Base-by-base conservation (phyloP, 2,329 filamentous ascomycete species). In the Sporothrix curviconia region DNA sequence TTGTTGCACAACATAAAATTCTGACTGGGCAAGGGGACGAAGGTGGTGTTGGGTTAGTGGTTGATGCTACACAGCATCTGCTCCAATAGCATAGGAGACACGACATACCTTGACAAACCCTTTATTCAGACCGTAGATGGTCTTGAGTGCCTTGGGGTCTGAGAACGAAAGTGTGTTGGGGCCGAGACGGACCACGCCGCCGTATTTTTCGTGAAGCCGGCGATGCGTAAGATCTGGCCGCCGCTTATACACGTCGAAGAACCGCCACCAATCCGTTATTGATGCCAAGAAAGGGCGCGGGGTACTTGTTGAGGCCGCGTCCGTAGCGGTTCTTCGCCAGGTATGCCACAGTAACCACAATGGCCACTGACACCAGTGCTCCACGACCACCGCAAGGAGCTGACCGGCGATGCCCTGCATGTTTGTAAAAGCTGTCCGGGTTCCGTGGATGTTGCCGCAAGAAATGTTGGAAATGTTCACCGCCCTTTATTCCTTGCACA, bases 91-190 rank as follows among this genome's bases (percentile, higher is more conserved):
- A 30, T 3, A 34, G 30, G 11, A 36, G 14, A 22, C 6, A 19
- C 37, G 34, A 60, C 69, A 49, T 70, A 88, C 87, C 81, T 94
- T 94, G 49, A 81, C 73, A 64, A 90, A 87, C 0, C 88, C 87
- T 70, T 92, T 92, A 68, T 92, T 92, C 43, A 92, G 71, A 0
- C 89, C 89, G 68, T 94, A 95, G 44, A 94, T 92, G 11, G 76
- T 74, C 71, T 88, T 89, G 63, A 92, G 75, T 0, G 87, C 87
- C 59, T 80, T 81, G 0, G 89, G 87, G 62, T 90, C 81, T 3
- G 86, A 80, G 65, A 94, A 90, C 0, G 86, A 90, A 1, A 94
- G 71, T 0, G 75, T 75, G 61, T 91, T 91, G 1, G 89, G 89
- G 0, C 88, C 89, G 3, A 91, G 71, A 1, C 89, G 79, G 1